phyloP scores from a whole-genome alignment of 1,284 basidiomycete genomes.

The Phylloboletellus chloephorus region DNA sequence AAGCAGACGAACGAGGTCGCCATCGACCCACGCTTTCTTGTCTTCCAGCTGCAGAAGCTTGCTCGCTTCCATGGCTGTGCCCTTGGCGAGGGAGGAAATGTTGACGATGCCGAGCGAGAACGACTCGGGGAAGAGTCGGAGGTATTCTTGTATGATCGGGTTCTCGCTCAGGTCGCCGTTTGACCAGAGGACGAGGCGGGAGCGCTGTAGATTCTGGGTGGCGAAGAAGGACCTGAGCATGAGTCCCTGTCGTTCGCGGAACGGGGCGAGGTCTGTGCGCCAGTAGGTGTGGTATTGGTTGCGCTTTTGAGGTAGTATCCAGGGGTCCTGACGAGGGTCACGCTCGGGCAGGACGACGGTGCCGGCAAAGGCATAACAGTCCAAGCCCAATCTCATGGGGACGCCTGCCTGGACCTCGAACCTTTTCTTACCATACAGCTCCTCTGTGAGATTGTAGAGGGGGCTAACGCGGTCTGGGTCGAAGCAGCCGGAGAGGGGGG shows the following conservation, averaged over 20 bases:
- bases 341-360: slow-evolving; percentile 47
- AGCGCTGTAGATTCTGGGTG: slow-evolving; percentile 66
- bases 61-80: slow-evolving; percentile 70
- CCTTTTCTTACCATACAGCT: slow-evolving; percentile 53
- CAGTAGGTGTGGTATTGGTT: slow-evolving; percentile 85
- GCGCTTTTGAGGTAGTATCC: slow-evolving; percentile 39
- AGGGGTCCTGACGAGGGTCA: slow-evolving; percentile 9
- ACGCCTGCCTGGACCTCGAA: slow-evolving; percentile 76
- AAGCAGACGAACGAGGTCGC: slow-evolving; percentile 80
- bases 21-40: slow-evolving; percentile 86
- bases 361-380: slow-evolving; percentile 85
- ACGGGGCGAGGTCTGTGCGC: slow-evolving; percentile 76
- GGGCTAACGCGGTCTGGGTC: slow-evolving; percentile 50
- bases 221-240: slow-evolving; percentile 89
- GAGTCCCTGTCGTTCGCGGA: slow-evolving; percentile 76
- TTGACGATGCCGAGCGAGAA: slow-evolving; percentile 69
- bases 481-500: slow-evolving; percentile 72
- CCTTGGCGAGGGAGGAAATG: slow-evolving; percentile 59
- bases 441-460: slow-evolving; percentile 64
- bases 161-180: slow-evolving; percentile 70
- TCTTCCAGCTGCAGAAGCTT: slow-evolving; percentile 58
- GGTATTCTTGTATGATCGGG: slow-evolving; percentile 56
- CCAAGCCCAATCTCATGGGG: slow-evolving; percentile 68
- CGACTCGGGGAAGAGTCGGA: slow-evolving; percentile 58
- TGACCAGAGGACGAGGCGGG: slow-evolving; percentile 80